Percentiles rank a stretch among this genome's conserved stretches.
phyloP scores from a whole-genome alignment of 192 early-diverging fungal species.

The Coemansia sp. region DNA sequence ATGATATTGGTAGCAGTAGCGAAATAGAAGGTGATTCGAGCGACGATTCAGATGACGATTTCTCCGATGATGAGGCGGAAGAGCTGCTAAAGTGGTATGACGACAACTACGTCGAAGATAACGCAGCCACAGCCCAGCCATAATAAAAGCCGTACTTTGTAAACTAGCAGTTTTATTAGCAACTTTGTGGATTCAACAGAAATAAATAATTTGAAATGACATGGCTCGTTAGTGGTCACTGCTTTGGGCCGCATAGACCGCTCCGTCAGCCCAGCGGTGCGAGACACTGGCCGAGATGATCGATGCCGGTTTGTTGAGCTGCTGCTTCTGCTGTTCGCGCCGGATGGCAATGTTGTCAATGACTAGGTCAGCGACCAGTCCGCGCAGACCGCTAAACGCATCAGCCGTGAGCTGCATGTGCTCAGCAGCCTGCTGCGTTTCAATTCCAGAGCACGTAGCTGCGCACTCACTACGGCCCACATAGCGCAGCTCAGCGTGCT shows the following conservation, averaged over 20 bases:
- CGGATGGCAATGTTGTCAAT: conserved; percentile 29
- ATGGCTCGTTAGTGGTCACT: conserved; percentile 29
- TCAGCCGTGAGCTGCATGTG: conserved; percentile 55
- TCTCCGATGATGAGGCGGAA: conserved; percentile 41
- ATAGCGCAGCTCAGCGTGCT: conserved; percentile 58
- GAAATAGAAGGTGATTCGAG: conserved; percentile 3
- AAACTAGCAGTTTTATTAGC: conserved; percentile 3
- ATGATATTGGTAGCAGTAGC: background rate
- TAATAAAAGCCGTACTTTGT: background rate
- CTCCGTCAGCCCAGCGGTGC: conserved; percentile 39
- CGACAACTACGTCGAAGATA: conserved; percentile 20
- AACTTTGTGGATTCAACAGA: background rate
- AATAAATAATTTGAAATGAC: background rate
- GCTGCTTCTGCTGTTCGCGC: conserved; percentile 16
- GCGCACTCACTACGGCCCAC: conserved; percentile 72
- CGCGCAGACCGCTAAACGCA: conserved; percentile 53
- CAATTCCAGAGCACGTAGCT: conserved; percentile 78
- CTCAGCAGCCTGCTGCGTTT: conserved; percentile 66
- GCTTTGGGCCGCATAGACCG: conserved; percentile 44
- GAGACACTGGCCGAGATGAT: conserved; percentile 34
- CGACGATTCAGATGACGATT: conserved; percentile 15
- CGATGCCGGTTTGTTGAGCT: conserved; percentile 18
- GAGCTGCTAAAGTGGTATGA: conserved; percentile 53
- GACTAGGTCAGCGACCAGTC: conserved; percentile 44
- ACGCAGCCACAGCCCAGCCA: background rate